Base-by-base conservation (phyloP, 306 rosid genomes). In the Pyrus pyrifolia region DNA sequence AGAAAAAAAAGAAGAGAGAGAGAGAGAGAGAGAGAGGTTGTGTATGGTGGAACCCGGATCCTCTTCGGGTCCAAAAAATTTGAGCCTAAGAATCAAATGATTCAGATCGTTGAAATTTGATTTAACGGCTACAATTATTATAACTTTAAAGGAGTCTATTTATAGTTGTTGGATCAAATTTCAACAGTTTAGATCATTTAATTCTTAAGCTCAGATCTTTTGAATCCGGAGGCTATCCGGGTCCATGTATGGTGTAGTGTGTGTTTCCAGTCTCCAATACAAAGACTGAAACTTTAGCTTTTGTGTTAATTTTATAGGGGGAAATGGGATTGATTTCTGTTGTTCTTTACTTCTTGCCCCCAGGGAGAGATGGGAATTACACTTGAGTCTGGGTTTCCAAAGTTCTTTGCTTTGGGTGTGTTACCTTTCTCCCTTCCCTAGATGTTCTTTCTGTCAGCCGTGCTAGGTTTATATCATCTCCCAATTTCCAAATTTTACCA, bases 221-320 rank as follows among this genome's bases (percentile, higher is more conserved):
- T 30, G 5, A 0, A 30, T 30, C 33, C 33, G 4, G 4, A 30
- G 33, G 5, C 5, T 4, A 30, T 30, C 4, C 33, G 33, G 33
- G 3, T 30, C 33, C 33, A 5, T 31, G 35, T 33, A 33, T 35
- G 17, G 68, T 30, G 68, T 4, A 3, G 35, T 38, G 10, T 73
- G 83, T 91, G 97, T 91, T 91, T 89, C 96, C 95, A 79, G 96
- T 92, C 96, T 95, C 88, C 92, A 78, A 87, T 90, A 90, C 96
- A 95, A 95, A 68, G 91, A 89, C 97, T 88, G 97, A 74, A 86
- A 84, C 96, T 91, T 89, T 87, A 89, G 82, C 93, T 89, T 92
- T 92, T 87, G 73, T 87, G 87, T 80, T 74, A 83, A 68, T 86
- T 85, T 80, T 79, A 77, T 76, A 68, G 86, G 89, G 89, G 78